Evolutionary conservation across 805 yeast genomes (phyloP).

Genomic region (Starmerella gropengiesseri): DNA sequence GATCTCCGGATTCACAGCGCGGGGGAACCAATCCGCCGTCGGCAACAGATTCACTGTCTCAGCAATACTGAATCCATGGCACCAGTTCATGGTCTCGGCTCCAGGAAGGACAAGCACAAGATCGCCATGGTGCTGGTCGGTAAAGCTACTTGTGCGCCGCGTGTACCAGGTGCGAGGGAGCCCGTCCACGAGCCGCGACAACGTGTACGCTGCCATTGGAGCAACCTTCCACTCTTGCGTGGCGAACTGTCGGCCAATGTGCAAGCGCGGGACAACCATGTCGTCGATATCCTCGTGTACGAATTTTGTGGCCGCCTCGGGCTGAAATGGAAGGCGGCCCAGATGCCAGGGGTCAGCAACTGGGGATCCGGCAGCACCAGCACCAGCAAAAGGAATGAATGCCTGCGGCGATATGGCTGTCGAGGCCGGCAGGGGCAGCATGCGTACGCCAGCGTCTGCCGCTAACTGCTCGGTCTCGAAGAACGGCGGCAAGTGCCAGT

Average conservation of each 20-base stretch:
- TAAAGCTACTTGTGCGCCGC: background rate
- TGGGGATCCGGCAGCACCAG: no score
- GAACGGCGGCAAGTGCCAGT: conserved; percentile 10
- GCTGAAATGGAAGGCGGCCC: conserved; percentile 3
- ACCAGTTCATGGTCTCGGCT: conserved; percentile 6
- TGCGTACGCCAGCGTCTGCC: background rate
- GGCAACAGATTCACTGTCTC: conserved; percentile 2
- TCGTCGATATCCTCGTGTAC: conserved; percentile 14
- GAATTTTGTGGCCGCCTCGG: background rate
- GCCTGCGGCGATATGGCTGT: no score
- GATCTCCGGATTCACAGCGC: background rate
- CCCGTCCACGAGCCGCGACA: conserved; percentile 11
- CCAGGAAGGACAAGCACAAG: conserved; percentile 9
- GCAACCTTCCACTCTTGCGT: background rate
- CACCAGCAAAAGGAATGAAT: no score
- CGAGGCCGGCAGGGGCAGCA: background rate
- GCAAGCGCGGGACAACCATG: conserved; percentile 10
- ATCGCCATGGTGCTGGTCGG: conserved; percentile 15
- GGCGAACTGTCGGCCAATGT: conserved; percentile 11
- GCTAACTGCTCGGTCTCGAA: conserved; percentile 6
- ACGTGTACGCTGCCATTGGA: background rate
- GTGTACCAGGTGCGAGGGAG: conserved; percentile 14
- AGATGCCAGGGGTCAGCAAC: conserved; percentile 12
- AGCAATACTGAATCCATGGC: conserved; percentile 12
- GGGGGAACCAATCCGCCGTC: conserved; percentile 2